Evolutionary conservation across 208 protist species (phyloP), one percentile per base, ranked within the genome.

Genomic region (Borovskyia barvae): DNA sequence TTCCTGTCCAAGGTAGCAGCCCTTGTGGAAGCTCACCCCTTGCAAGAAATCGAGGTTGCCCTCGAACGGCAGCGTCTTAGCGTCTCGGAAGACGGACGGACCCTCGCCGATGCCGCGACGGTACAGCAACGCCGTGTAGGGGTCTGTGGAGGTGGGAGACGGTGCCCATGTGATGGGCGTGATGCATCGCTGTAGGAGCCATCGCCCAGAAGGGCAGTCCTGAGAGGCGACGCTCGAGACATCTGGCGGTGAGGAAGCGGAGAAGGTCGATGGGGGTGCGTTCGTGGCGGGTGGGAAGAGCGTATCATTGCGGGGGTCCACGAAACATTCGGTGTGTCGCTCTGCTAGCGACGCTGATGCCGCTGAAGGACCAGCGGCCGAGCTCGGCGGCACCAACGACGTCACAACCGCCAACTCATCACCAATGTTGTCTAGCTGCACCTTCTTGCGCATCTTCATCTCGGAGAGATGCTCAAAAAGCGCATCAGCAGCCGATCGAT

Each of bases 1-100:
- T 53, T 98, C 95, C 65, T 98, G 97, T 1, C 97, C 97, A 0
- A 98, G 41, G 77, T 98, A 98, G 79, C 97, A 98, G 29, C 97
- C 97, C 64, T 98, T 98, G 64, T 92, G 65, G 46, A 97, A 98
- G 64, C 75, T 77, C 15, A 98, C 82, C 7, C 87, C 95, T 22
- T 70, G 55, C 1, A 98, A 66, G n/a, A 94, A 81, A 56, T 98
- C 95, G 1, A 90, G 52, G 68, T 98, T 98, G 26, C 64, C 78
- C 59, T 98, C 95, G 28, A 98, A 93, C 1, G 94, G 94, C 0
- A 97, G 68, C 17, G 78, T 68, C 67, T 94, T 88, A 47, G 61
- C 68, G 29, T 55, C 25, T 5, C 65, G 55, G 37, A 97, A 85
- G n/a, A 95, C 75, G 1, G 35, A 46, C 0, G 81, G 68, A 17